Base-by-base conservation (phyloP, 2,329 filamentous ascomycete genomes). In the Thielaviopsis ethacetica region DNA sequence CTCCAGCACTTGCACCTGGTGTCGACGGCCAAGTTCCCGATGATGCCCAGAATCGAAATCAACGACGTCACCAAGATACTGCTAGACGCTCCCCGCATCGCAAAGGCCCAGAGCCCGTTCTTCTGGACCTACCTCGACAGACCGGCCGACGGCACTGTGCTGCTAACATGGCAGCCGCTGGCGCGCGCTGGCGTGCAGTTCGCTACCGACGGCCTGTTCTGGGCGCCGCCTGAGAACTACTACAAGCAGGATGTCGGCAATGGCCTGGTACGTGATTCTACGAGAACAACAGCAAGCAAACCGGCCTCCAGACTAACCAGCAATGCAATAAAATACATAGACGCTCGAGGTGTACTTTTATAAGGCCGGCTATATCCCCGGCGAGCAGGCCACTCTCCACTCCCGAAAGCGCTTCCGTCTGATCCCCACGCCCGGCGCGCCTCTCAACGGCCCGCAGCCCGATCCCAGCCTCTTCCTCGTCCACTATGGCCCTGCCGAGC, bases 81-180 rank as follows among this genome's bases (percentile, higher is more conserved):
- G 62, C 77, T 91, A 67, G 82, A 84, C 66, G 91, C 90, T 47
- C 88, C 91, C 9, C 85, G 88, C 67, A 86, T 95, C 62, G 86
- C 91, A 65, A 87, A 88, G 70, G 86, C 94, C 67, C 77, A 84
- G 63, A 85, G 90, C 54, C 82, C 91, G 2, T 91, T 98, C 78
- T 88, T 85, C 72, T 98, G 91, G 91, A 91, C 86, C 53, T 95
- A 91, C 70, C 81, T 97, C 59, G 83, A 93, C 65, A 80, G 83
- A 57, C 91, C 91, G 12, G 78, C 78, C 57, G 88, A 95, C 71
- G 90, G 90, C 59, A 85, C 84, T 9, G 80, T 95, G 52, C 81
- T 93, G 68, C 76, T 97, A 63, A 86, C 86, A 57, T 97, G 91
- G 91, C 90, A 96, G 69, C 86, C 91, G 1, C 75, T 86, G 57